Conservation (phyloP, 352 stramenopile species). For the Pythium dissimile region DNA sequence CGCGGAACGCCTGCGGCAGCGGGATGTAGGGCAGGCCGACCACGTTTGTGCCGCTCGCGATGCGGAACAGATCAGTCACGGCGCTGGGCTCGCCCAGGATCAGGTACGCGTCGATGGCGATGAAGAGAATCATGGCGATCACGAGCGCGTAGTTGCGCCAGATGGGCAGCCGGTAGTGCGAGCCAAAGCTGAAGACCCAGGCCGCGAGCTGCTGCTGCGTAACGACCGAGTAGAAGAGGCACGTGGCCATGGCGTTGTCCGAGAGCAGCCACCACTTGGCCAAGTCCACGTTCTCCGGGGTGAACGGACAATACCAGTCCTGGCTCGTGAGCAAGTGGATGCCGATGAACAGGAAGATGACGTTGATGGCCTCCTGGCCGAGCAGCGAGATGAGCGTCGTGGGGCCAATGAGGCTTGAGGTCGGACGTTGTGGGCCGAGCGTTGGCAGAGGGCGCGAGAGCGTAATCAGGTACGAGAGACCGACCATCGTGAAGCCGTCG, state of each 20-base stretch:
- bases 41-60: constrained; percentile 41
- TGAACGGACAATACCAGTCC: constrained; percentile 37
- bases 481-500: constrained; percentile 63
- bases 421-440: constrained; percentile 40
- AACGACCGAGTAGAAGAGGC: constrained; percentile 29
- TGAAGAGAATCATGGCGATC: constrained; percentile 10
- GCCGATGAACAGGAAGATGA: constrained; percentile 39
- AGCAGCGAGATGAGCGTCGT: constrained; percentile 41
- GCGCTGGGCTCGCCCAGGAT: constrained; percentile 26
- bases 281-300: constrained; percentile 26
- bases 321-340: constrained; percentile 27
- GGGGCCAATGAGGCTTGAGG: constrained; percentile 51
- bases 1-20: constrained; percentile 34
- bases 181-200: constrained; percentile 31
- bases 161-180: constrained; percentile 29
- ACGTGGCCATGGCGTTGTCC: constrained; percentile 27
- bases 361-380: constrained; percentile 45
- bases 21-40: constrained; percentile 47
- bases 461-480: constrained; percentile 67
- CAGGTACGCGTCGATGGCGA: constrained; percentile 26
- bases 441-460: constrained; percentile 47
- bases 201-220: constrained; percentile 22
- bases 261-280: constrained; percentile 36
- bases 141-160: constrained; percentile 32
- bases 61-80: constrained; percentile 37